These are phyloP conservation scores for Fistulina hepatica DNA, from an alignment of 1,284 basidiomycete species.

Conservation along the genomic window DNA sequence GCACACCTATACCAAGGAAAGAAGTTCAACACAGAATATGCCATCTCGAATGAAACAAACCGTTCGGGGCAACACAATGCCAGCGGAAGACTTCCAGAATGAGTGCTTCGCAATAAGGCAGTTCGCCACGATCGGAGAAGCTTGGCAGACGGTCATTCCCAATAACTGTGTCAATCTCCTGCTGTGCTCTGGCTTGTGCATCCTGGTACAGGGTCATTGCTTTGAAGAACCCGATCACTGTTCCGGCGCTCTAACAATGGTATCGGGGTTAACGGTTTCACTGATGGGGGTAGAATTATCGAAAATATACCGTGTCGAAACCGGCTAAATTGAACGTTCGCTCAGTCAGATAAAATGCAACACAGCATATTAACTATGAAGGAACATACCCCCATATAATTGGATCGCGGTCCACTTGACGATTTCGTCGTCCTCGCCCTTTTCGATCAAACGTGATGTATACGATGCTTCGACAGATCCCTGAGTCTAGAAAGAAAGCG, in stretches of 20 bases:
- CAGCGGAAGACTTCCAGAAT: constrained; percentile 1
- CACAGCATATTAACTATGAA: too few relatives aligned
- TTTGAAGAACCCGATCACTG: constrained; percentile 13
- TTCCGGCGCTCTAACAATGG: constrained; percentile 1
- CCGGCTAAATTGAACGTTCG: too few relatives aligned
- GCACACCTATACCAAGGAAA: constrained; percentile 3
- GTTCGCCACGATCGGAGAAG: not conserved
- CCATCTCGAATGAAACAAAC: too few relatives aligned
- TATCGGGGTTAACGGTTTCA: not conserved
- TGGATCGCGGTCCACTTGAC: constrained; percentile 53
- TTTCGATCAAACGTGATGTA: constrained; percentile 38
- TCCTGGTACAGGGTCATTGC: constrained; percentile 10
- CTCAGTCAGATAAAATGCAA: too few relatives aligned
- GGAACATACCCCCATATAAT: constrained; percentile 42
- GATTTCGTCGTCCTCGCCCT: constrained; percentile 39
- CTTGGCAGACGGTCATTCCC: constrained; percentile 2
- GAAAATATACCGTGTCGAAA: too few relatives aligned
- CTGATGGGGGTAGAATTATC: not conserved
- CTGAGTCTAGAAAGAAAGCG: constrained; percentile 29
- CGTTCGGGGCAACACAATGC: constrained; percentile 2
- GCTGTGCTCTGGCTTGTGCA: constrained; percentile 9
- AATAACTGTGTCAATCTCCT: constrained; percentile 5
- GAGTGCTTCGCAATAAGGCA: constrained; percentile 3
- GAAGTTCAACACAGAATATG: too few relatives aligned
- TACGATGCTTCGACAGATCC: constrained; percentile 43